Evolutionary conservation across 257 asterid genomes (phyloP), one percentile per base, ranked within the genome.

Genomic region (Nicotiana otophora): DNA sequence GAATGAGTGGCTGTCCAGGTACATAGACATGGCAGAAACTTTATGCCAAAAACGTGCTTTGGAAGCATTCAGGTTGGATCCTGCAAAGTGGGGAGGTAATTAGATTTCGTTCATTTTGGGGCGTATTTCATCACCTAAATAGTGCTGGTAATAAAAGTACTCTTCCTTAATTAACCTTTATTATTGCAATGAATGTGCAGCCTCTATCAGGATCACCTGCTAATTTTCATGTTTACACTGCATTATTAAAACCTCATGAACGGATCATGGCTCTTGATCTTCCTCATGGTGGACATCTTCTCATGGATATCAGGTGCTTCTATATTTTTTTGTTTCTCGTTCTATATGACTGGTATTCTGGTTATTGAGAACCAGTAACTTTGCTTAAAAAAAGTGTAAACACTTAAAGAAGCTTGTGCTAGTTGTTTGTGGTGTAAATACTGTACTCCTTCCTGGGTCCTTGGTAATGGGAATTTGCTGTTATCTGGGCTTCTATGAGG

Each of bases 231-330:
- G 97, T 93, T 80, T 94, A 94, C 90, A 93, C 98, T 23, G 97
- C 98, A 63, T 87, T 93, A 82, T 89, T 94, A 70, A 94, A 93
- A 84, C 98, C 97, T 54, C 98, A 93, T 79, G 98, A 94, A 14
- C 85, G 97, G 88, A 93, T 94, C 79, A 94, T 92, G 98, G 98
- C 97, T 4, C 98, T 93, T 68, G 97, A 94, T 89, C 98, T 93
- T 88, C 98, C 98, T 86, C 98, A 94, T 64, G 98, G 97, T 83
- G 97, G 97, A 16, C 97, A 94, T 93, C 96, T 94, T 94, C 98
- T 77, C 98, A 94, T 80, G 97, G 98, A 80, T 93, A 93, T 86
- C 98, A 94, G 95, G 98, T 94, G 51, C 72, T 65, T 39, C 54
- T n/a, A 0, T 23, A 60, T 15, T 33, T 67, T 69, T 57, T 69